Percentiles rank a stretch among this genome's conserved stretches.
These are phyloP conservation scores for Phytopythium boreale DNA, from an alignment of 352 stramenopile species.

Conservation along the genomic window DNA sequence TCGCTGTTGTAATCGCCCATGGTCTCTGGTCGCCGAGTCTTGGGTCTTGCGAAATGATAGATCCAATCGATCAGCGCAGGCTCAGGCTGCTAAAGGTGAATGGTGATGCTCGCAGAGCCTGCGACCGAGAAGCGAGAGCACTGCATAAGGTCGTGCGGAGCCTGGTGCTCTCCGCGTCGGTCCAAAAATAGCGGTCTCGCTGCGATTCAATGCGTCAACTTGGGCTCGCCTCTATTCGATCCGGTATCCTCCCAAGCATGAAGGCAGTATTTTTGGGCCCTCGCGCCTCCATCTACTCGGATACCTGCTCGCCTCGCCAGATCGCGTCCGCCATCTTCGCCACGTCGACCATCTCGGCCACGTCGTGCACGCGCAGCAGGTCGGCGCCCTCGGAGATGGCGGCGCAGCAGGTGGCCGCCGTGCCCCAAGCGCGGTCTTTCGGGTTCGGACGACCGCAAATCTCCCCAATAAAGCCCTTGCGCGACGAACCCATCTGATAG, in stretches of 20 bases:
- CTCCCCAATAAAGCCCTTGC: constrained; percentile 97
- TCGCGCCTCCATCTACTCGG: background rate
- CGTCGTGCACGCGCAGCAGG: constrained; percentile 96
- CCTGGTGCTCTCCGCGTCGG: background rate
- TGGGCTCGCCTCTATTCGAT: background rate
- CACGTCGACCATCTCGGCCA: constrained; percentile 88
- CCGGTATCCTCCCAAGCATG: background rate
- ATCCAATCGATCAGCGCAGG: background rate
- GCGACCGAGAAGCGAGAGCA: background rate
- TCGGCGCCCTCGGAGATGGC: constrained; percentile 73
- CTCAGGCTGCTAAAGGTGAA: background rate
- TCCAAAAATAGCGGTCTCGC: background rate
- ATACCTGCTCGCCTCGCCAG: constrained; percentile 33
- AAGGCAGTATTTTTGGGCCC: background rate
- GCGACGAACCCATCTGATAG: constrained; percentile 86
- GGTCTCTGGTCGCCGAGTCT: background rate
- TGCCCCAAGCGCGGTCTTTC: constrained; percentile 90
- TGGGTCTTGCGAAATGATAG: background rate
- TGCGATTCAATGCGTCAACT: background rate
- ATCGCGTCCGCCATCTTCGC: constrained; percentile 93
- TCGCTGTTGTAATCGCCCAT: constrained; percentile 26
- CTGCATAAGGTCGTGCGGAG: background rate
- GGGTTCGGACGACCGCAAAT: constrained; percentile 85
- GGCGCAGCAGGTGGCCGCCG: constrained; percentile 90
- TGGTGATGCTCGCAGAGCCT: background rate